Conservation (phyloP, 306 rosid species). For the Prunus kanzakura region DNA sequence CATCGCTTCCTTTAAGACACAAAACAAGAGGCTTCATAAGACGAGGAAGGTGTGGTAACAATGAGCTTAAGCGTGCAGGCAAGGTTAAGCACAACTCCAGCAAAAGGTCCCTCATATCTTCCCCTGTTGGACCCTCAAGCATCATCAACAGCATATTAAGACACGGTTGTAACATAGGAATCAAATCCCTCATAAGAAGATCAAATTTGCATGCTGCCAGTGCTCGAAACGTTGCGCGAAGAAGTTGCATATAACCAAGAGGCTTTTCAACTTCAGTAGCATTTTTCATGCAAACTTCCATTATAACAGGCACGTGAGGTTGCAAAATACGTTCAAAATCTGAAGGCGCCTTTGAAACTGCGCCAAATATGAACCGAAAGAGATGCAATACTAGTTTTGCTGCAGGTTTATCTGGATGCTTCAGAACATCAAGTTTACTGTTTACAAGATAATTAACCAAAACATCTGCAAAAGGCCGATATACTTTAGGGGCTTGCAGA, state of each 20-base stretch:
- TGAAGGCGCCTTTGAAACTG: conserved; percentile 93
- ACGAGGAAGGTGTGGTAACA: conserved; percentile 86
- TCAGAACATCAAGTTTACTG: conserved; percentile 84
- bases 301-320: conserved; percentile 89
- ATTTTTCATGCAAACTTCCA: conserved; percentile 95
- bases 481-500: conserved; percentile 76
- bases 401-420: conserved; percentile 82
- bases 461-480: conserved; percentile 89
- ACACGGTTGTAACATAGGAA: conserved; percentile 89
- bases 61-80: conserved; percentile 96
- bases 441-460: conserved; percentile 87
- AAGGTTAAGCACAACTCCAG: conserved; percentile 94
- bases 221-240: conserved; percentile 78
- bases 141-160: conserved; percentile 90
- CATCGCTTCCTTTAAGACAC: conserved; percentile 89
- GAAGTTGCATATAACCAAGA: conserved; percentile 94
- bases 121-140: conserved; percentile 97
- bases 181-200: conserved; percentile 88
- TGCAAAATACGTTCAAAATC: conserved; percentile 97
- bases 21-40: conserved; percentile 96
- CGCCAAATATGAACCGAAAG: conserved; percentile 83
- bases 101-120: conserved; percentile 92
- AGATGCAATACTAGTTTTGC: conserved; percentile 93
- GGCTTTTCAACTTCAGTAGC: conserved; percentile 95
- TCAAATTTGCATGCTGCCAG: conserved; percentile 93